Evolutionary conservation across 768 basidiomycete genomes (phyloP).

Genomic region (Kwoniella shandongensis): DNA sequence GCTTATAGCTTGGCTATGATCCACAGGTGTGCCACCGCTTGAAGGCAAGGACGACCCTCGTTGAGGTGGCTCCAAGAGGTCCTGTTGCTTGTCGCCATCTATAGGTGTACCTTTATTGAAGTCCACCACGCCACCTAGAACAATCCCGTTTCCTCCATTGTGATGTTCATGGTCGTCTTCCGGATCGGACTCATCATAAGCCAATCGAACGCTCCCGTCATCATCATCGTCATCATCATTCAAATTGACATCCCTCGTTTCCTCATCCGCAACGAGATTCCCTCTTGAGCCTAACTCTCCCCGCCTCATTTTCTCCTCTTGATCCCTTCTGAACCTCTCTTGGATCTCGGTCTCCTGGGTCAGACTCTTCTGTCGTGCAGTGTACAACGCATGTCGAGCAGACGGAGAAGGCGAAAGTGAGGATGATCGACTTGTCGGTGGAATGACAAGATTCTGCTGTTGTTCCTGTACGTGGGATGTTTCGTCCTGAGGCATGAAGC

Average conservation of each 20-base stretch:
- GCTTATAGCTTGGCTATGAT: too few species aligned
- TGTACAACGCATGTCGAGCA: conserved; percentile 24
- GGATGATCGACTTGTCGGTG: neutral
- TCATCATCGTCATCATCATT: conserved; percentile 29
- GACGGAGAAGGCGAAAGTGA: conserved; percentile 33
- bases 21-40: too few species aligned
- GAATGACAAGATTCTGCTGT: neutral
- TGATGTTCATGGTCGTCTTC: conserved; percentile 3
- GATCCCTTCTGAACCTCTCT: conserved; percentile 37
- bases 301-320: conserved; percentile 9
- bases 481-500: too few species aligned
- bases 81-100: too few species aligned
- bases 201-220: conserved; percentile 27
- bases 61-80: too few species aligned
- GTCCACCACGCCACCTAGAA: too few species aligned
- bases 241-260: too few species aligned
- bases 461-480: neutral
- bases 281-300: neutral
- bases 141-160: too few species aligned
- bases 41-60: too few species aligned
- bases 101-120: too few species aligned
- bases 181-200: conserved; percentile 39
- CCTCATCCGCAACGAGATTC: neutral
- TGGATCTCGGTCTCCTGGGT: conserved; percentile 34
- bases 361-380: conserved; percentile 29